These are phyloP conservation scores for Coemansia sp. DNA, from an alignment of 192 early-diverging fungal genomes.

Conservation along the genomic window DNA sequence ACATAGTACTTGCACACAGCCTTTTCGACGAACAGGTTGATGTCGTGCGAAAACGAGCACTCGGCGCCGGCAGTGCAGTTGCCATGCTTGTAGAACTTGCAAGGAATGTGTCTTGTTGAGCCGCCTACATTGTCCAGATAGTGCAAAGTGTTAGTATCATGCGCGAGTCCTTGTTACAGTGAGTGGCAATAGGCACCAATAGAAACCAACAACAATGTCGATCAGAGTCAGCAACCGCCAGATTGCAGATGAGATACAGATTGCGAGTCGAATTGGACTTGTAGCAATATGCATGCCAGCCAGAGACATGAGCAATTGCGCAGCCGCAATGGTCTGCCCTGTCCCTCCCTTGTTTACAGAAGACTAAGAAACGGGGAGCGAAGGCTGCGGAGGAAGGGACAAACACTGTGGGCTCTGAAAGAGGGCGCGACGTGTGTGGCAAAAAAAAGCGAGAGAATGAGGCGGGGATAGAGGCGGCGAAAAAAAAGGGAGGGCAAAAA, in stretches of 20 bases:
- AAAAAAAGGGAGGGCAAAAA: not conserved
- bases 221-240: not conserved
- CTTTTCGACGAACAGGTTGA: slow-evolving; percentile 63
- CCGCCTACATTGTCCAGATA: slow-evolving; percentile 33
- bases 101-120: slow-evolving; percentile 67
- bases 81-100: slow-evolving; percentile 80
- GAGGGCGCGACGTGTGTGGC: not conserved
- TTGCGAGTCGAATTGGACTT: not conserved
- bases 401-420: slow-evolving; percentile 1
- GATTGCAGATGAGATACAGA: slow-evolving; percentile 7
- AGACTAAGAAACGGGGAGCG: not conserved
- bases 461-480: not conserved
- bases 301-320: slow-evolving; percentile 4
- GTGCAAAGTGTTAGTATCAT: not conserved
- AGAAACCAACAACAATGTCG: not conserved
- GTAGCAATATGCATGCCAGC: not conserved
- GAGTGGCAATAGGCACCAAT: not conserved
- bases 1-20: slow-evolving; percentile 75
- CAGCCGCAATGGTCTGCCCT: not conserved
- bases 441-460: slow-evolving; percentile 1
- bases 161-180: not conserved
- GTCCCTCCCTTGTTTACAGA: slow-evolving; percentile 1
- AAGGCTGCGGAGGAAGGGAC: not conserved
- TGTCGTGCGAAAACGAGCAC: slow-evolving; percentile 75
- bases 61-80: slow-evolving; percentile 76